phyloP scores from a whole-genome alignment of 805 yeast species.

The Candida glaebosa region DNA sequence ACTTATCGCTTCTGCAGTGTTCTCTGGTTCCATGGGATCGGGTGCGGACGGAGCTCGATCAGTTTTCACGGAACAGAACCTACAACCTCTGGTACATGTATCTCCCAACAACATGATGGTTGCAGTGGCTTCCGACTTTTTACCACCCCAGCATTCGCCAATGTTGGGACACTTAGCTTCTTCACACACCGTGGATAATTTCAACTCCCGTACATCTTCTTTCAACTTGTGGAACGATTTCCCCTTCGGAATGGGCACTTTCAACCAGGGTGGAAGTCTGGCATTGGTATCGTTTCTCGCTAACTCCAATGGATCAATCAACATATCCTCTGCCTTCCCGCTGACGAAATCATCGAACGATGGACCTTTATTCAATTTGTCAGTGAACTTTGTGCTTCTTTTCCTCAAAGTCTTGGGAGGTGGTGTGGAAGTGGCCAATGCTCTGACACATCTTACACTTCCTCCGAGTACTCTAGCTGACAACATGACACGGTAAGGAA shows the following conservation, averaged over 20 bases:
- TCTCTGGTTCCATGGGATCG: constrained; percentile 96
- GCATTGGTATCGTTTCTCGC: constrained; percentile 67
- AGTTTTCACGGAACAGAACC: constrained; percentile 96
- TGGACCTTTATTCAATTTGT: constrained; percentile 78
- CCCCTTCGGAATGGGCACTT: constrained; percentile 97
- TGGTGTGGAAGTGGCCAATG: constrained; percentile 13
- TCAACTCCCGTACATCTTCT: constrained; percentile 81
- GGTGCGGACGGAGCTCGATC: constrained; percentile 81
- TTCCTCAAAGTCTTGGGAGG: constrained; percentile 29
- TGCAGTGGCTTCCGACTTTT: constrained; percentile 89
- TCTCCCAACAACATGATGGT: constrained; percentile 98
- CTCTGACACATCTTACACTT: constrained; percentile 1
- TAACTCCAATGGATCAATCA: constrained; percentile 71
- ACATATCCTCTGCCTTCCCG: constrained; percentile 70
- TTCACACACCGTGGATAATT: constrained; percentile 93
- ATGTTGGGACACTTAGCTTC: constrained; percentile 99
- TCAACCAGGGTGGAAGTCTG: constrained; percentile 88
- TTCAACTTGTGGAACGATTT: constrained; percentile 75
- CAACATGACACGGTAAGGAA: too few species aligned
- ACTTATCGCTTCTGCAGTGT: constrained; percentile 94
- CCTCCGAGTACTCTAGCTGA: neutral
- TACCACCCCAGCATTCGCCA: constrained; percentile 99
- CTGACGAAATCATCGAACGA: constrained; percentile 86
- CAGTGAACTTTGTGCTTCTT: constrained; percentile 60
- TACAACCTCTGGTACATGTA: constrained; percentile 98